Evolutionary conservation across 352 stramenopile species (phyloP).

Genomic region (Phytopythium delawarense): DNA sequence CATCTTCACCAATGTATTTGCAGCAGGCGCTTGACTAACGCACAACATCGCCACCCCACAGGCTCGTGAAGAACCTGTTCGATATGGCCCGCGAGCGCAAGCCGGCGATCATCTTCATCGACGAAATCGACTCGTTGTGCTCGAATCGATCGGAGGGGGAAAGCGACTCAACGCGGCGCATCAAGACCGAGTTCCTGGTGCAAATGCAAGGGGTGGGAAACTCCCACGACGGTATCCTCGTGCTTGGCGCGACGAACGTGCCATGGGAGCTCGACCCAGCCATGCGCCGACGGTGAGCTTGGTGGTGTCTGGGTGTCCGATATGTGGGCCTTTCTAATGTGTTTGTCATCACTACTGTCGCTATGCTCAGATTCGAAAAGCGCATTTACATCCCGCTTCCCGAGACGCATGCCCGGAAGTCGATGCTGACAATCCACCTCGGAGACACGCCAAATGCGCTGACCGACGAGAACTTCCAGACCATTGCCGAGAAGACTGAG

Average conservation of each 20-base stretch:
- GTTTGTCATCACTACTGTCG: neutral
- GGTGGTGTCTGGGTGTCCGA: neutral
- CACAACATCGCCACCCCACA: conserved; percentile 22
- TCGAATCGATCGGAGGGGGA: conserved; percentile 92
- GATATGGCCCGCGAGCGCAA: conserved; percentile 95
- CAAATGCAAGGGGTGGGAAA: conserved; percentile 96
- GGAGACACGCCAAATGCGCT: conserved; percentile 95
- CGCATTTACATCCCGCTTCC: conserved; percentile 98
- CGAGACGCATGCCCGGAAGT: conserved; percentile 85
- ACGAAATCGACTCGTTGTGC: conserved; percentile 97
- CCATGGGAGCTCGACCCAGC: conserved; percentile 98
- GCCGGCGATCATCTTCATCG: conserved; percentile 96
- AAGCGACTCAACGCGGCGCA: conserved; percentile 93
- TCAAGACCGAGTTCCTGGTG: conserved; percentile 99
- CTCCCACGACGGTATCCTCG: conserved; percentile 89
- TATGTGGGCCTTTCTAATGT: neutral
- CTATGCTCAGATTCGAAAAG: conserved; percentile 92
- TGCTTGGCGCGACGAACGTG: conserved; percentile 98
- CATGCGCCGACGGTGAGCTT: conserved; percentile 89
- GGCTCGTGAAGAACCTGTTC: conserved; percentile 98
- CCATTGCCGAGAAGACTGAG: conserved; percentile 91
- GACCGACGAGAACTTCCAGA: conserved; percentile 92
- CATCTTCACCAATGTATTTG: neutral
- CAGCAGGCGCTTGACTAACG: neutral
- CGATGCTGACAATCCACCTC: conserved; percentile 98